Conservation (phyloP, 306 rosid genomes). For the Quercus aquifolioides region DNA sequence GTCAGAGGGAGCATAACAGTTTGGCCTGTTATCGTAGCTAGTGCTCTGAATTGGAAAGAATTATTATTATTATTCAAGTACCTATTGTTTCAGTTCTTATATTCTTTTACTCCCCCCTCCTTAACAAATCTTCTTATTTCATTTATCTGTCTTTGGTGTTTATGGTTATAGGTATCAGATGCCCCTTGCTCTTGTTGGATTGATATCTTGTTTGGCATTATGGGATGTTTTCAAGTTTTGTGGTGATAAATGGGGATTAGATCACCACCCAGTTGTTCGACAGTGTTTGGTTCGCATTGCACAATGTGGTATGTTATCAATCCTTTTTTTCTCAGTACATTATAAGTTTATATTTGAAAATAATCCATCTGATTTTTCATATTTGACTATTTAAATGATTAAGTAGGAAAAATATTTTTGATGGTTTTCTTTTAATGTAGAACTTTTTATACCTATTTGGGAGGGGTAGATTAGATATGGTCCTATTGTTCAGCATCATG, state of each 20-base stretch:
- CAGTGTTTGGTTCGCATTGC: slow-evolving; percentile 65
- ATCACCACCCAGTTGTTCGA: slow-evolving; percentile 55
- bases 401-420: not conserved
- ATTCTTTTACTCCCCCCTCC: not conserved
- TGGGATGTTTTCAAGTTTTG: slow-evolving; percentile 80
- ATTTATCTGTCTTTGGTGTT: slow-evolving; percentile 7
- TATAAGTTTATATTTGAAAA: not conserved
- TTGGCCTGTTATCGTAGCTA: not conserved
- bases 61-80: not conserved
- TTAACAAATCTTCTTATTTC: slow-evolving; percentile 8
- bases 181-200: slow-evolving; percentile 81
- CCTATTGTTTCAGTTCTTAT: not conserved
- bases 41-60: not conserved
- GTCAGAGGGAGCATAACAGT: not conserved
- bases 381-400: not conserved
- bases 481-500: not conserved
- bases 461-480: not conserved
- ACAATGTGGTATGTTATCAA: slow-evolving; percentile 61
- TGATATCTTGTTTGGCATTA: slow-evolving; percentile 71
- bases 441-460: not conserved
- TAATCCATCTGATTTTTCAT: not conserved
- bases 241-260: slow-evolving; percentile 60
- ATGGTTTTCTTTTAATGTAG: no score
- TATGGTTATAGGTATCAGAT: slow-evolving; percentile 69
- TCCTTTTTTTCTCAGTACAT: slow-evolving; percentile 4